Evolutionary conservation across 768 basidiomycete genomes (phyloP).

Genomic region (Mycena leptocephala): DNA sequence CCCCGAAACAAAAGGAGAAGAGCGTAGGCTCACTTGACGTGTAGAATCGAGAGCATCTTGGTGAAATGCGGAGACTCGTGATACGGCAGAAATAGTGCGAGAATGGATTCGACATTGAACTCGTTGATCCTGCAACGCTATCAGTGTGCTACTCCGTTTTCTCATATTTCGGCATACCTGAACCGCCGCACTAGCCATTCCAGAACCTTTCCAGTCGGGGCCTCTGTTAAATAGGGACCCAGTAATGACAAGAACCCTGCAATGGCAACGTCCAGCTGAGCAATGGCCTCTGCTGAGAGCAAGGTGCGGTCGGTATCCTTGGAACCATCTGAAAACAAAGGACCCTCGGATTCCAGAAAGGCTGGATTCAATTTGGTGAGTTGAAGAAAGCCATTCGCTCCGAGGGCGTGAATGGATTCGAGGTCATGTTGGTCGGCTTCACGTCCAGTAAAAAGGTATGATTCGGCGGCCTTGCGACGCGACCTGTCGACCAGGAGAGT

Average conservation of each 20-base stretch:
- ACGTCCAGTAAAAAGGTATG: constrained; percentile 90
- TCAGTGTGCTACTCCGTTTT: background rate
- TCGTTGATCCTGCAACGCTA: constrained; percentile 82
- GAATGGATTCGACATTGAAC: constrained; percentile 87
- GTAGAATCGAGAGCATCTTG: constrained; percentile 92
- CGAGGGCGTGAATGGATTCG: constrained; percentile 88
- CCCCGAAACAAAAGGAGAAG: background rate
- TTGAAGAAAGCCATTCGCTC: constrained; percentile 83
- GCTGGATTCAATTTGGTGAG: constrained; percentile 74
- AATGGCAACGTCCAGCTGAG: constrained; percentile 75
- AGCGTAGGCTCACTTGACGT: constrained; percentile 68
- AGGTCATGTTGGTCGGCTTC: constrained; percentile 92
- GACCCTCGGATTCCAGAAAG: constrained; percentile 75
- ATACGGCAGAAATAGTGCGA: constrained; percentile 92
- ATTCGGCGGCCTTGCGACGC: constrained; percentile 76
- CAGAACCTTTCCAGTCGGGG: constrained; percentile 85
- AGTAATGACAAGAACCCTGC: constrained; percentile 77
- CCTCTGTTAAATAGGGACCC: constrained; percentile 87
- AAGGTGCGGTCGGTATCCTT: constrained; percentile 87
- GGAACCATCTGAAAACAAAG: constrained; percentile 86
- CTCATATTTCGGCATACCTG: constrained; percentile 69
- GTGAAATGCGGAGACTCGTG: constrained; percentile 96
- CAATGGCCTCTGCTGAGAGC: constrained; percentile 73
- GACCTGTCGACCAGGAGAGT: constrained; percentile 77
- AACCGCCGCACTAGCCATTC: constrained; percentile 97